Evolutionary conservation across 352 stramenopile genomes (phyloP), one percentile per base, ranked within the genome.

Genomic region (Globisporangium emineosum): DNA sequence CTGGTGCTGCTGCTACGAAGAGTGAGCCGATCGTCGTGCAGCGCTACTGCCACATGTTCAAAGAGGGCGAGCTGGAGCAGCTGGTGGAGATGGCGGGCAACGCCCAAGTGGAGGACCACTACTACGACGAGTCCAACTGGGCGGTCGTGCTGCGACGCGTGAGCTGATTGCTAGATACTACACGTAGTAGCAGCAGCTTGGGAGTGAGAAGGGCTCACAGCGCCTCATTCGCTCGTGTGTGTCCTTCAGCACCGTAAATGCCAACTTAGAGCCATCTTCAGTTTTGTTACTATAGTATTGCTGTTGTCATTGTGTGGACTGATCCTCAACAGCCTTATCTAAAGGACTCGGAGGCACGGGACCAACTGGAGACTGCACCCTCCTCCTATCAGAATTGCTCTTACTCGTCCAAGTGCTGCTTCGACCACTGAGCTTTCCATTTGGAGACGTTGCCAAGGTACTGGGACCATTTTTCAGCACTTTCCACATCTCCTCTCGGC

Each of bases 1-100:
- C 40, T 45, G 21, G 40, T n/a, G 19, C 40, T 23, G 40, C 37
- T n/a, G 37, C 13, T 27, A 32, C 9, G 7, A 58, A 10, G 40
- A 67, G 37, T 25, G 55, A 67, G 49, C 60, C 45, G 42, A 49
- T 90, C 25, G 79, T 94, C 19, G 76, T 95, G 62, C 85, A 94
- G 64, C 69, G 87, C n/a, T 95, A 93, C 68, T 95, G 87, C 58
- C 87, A 95, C 82, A 92, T 95, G 81, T 95, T 93, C 56, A 93
- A 92, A 60, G 73, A 93, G 64, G 87, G 87, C 21, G 87, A 95
- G 65, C 68, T 95, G 5, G 81, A 93, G 60, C 74, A 73, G 25
- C 64, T 95, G 7, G 77, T 95, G 21, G 62, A 59, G 27, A 65
- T 86, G n/a, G 76, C 79, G 3, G 83, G 81, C 15, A 79, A 91